A percentile compares a stretch with the other conserved stretches of the same genome.
Conservation (phyloP, 345 rosid species). For the Boechera stricta region DNA sequence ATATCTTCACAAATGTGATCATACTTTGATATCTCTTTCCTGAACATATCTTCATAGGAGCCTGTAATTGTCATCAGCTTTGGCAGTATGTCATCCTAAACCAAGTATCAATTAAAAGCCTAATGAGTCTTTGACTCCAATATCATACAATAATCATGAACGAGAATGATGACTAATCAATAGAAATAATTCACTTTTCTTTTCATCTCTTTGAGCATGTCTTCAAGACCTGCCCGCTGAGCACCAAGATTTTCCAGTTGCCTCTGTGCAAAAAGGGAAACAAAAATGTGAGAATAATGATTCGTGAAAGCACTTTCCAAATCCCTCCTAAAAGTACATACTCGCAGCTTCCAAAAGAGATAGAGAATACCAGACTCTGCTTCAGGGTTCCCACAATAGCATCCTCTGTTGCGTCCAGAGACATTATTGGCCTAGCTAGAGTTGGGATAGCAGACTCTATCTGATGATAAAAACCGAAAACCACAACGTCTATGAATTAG, state of each 20-base stretch:
- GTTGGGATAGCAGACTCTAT: conserved; percentile 93
- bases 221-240: conserved; percentile 98
- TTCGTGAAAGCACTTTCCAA: conserved; percentile 20
- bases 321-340: conserved; percentile 11
- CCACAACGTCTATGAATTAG: conserved; percentile 21
- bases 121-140: conserved; percentile 26
- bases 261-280: conserved; percentile 62
- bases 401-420: conserved; percentile 96
- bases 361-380: conserved; percentile 80
- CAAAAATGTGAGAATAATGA: conserved; percentile 28
- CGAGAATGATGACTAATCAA: conserved; percentile 18
- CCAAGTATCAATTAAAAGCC: conserved; percentile 33
- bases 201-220: conserved; percentile 99
- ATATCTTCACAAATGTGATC: conserved; percentile 82
- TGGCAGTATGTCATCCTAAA: conserved; percentile 96
- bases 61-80: conserved; percentile 93
- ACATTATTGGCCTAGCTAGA: conserved; percentile 92
- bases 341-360: conserved; percentile 24
- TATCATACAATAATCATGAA: conserved; percentile 25
- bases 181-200: conserved; percentile 65
- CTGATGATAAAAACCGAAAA: conserved; percentile 53
- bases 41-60: conserved; percentile 92
- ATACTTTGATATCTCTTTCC: conserved; percentile 92
- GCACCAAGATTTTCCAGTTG: conserved; percentile 97
- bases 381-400: conserved; percentile 90